A percentile compares a stretch with the other conserved stretches of the same genome.
Evolutionary conservation across 139 green algal species (phyloP).

Genomic region (Closterium sp.): DNA sequence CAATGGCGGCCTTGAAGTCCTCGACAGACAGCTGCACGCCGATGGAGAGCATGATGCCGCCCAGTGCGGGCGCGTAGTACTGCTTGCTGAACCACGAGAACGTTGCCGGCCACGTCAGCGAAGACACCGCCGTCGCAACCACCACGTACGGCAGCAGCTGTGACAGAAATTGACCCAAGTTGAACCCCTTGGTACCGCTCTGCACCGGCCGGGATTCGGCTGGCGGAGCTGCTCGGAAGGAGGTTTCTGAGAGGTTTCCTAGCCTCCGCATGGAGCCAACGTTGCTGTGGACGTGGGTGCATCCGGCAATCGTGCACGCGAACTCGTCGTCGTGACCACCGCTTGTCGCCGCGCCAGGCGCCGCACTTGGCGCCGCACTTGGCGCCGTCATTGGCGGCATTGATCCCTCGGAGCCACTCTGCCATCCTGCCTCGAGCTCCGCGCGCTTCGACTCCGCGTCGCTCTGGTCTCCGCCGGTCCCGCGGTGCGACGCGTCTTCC

Average conservation of each 20-base stretch:
- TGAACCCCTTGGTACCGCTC: background rate
- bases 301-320: background rate
- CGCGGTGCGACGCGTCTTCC: background rate
- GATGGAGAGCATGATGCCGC: constrained; percentile 48
- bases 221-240: background rate
- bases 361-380: background rate
- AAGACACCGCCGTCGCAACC: constrained; percentile 19
- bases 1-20: constrained; percentile 29
- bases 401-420: background rate
- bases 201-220: background rate
- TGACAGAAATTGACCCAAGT: constrained; percentile 36
- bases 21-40: constrained; percentile 35
- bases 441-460: background rate
- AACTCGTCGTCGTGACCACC: background rate
- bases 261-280: background rate
- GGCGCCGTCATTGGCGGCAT: background rate
- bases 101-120: constrained; percentile 24
- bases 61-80: constrained; percentile 46
- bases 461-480: background rate
- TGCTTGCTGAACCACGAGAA: constrained; percentile 44
- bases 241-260: background rate
- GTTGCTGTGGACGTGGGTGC: background rate
- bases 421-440: background rate
- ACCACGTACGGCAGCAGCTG: constrained; percentile 35
- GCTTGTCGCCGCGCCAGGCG: background rate